Evolutionary conservation across 176 grass and related monocot species (phyloP), one percentile per base, ranked within the genome.

Genomic region (Themeda triandra): DNA sequence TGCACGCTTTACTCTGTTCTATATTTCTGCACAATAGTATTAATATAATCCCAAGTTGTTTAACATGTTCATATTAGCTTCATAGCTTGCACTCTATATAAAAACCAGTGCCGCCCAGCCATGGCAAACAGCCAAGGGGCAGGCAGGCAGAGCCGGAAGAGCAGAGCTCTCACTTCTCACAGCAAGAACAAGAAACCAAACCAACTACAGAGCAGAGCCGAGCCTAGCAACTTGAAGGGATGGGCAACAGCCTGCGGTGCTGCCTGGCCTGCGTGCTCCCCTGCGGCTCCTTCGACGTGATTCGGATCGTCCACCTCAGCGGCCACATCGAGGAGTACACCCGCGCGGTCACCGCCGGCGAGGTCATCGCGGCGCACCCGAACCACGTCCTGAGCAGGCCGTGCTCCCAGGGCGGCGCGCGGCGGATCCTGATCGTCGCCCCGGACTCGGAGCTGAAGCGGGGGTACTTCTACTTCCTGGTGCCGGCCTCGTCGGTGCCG

Each of bases 241-340:
- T 98, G 95, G 91, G 95, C 71, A 98, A 98, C 85, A 93, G 88
- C 76, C 87, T 98, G 36, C 84, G 84, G 66, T 95, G 95, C 72
- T 95, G 88, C 85, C 87, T 95, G 63, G 91, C 89, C 24, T 98
- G 95, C 79, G 78, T 98, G 12, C 92, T 98, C 49, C 95, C 95
- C n/a, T 98, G 92, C 80, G 92, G 91, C n/a, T 89, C 86, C 75
- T 91, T 99, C 71, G 96, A 94, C 71, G 70, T 94, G 19, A 83
- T 96, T 79, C 81, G 91, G 78, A 84, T 99, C 71, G 91, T 99
- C 73, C 89, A 99, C 79, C 87, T 99, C 60, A 92, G 73, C 59
- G 91, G 93, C 44, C 96, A 69, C 68, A 81, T 99, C 48, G 93
- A 96, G 25, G 93, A 99, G 88, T 94, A 94, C 74, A 80, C 84